Evolutionary conservation across 2,329 filamentous ascomycete genomes (phyloP), one percentile per base, ranked within the genome.

Genomic region (Colletotrichum destructivum): DNA sequence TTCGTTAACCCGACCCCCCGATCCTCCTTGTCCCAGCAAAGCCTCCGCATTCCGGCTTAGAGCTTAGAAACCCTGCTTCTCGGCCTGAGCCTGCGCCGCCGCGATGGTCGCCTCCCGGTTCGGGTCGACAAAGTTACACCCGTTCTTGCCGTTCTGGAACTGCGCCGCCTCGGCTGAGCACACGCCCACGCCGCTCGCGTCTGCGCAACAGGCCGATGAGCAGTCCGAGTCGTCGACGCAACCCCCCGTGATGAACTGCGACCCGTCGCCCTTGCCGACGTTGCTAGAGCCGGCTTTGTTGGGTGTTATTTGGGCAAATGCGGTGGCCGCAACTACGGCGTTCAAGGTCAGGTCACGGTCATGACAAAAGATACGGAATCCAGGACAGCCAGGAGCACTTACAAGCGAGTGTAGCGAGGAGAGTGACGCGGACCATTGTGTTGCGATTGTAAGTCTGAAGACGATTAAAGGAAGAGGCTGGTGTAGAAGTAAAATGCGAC

Each of bases 191-290:
- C 74, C 77, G 51, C 70, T 75, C 26, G 75, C 74, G 59, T 75
- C 64, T 42, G 79, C 79, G 38, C 79, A 80, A 76, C 79, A 80
- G 7, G 59, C 63, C 4, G 74, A 75, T 4, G 74, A 74, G 66
- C 79, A 80, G 66, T 80, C 79, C 16, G 71, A 66, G 56, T 79
- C 64, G 46, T 70, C 74, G n/a, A 78, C 71, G 52, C 79, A 80
- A 21, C 75, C 73, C 42, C 78, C 79, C n/a, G 76, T 78, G 68
- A 78, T 79, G 66, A 80, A 80, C 52, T 80, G 79, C 5, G 73
- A 71, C 13, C 73, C 73, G 56, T 74, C 47, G 16, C 73, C 71
- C 40, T 56, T 42, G 56, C 71, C 73, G 21, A 74, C 73, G 55
- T 73, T 74, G 9, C 52, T 60, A 7, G 73, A 71, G 5, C 73